Conservation (phyloP, 2,329 filamentous ascomycete species). For the Beauveria brongniartii region DNA sequence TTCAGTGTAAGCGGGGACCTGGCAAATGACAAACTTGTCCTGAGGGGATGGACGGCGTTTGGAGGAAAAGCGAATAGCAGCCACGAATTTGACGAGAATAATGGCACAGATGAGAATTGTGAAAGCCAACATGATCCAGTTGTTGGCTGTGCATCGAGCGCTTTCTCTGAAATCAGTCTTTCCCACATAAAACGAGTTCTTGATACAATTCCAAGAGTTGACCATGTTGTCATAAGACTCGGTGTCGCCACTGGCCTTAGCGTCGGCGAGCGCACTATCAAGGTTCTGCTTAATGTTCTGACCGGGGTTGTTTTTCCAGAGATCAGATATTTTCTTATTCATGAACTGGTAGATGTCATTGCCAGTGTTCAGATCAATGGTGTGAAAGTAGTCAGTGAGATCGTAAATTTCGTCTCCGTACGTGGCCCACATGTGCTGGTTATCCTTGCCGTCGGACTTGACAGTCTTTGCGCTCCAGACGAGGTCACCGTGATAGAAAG, state of each 20-base stretch:
- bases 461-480: conserved; percentile 60
- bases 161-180: conserved; percentile 75
- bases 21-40: conserved; percentile 98
- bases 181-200: conserved; percentile 76
- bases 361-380: conserved; percentile 50
- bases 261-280: conserved; percentile 41
- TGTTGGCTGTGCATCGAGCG: conserved; percentile 75
- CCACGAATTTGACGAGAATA: conserved; percentile 81
- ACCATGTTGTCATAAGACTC: conserved; percentile 41
- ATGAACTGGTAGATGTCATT: conserved; percentile 60
- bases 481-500: conserved; percentile 81
- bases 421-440: conserved; percentile 70
- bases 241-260: conserved; percentile 39
- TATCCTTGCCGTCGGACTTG: conserved; percentile 54
- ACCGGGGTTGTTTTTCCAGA: conserved; percentile 72
- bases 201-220: conserved; percentile 71
- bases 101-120: conserved; percentile 76
- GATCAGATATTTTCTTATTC: conserved; percentile 54
- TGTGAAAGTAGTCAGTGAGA: conserved; percentile 85
- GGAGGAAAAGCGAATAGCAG: conserved; percentile 86
- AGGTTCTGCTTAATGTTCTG: conserved; percentile 64
- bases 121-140: conserved; percentile 82
- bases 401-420: conserved; percentile 75
- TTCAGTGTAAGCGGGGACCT: conserved; percentile 96
- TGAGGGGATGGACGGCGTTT: conserved; percentile 84